These are phyloP conservation scores for Penicillium digitatum DNA, from an alignment of 2,329 filamentous ascomycete genomes.

Conservation along the genomic window DNA sequence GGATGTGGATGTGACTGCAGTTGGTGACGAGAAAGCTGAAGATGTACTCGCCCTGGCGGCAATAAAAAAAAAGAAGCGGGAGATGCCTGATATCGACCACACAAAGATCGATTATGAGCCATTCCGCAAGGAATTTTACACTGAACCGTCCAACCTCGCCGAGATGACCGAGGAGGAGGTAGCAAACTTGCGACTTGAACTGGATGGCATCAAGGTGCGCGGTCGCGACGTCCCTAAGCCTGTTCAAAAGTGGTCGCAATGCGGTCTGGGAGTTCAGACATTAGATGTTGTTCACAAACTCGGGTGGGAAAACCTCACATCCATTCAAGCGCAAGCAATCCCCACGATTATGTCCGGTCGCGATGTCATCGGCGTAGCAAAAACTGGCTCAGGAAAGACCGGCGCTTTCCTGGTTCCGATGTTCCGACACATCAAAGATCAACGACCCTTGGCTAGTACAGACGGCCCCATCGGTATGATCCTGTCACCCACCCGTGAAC, in stretches of 20 bases:
- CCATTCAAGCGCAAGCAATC: constrained; percentile 92
- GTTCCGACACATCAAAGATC: constrained; percentile 97
- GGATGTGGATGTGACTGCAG: constrained; percentile 62
- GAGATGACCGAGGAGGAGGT: constrained; percentile 82
- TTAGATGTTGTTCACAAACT: constrained; percentile 78
- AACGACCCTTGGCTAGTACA: constrained; percentile 71
- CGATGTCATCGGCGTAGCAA: constrained; percentile 93
- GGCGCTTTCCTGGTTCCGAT: constrained; percentile 93
- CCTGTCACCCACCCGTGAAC: constrained; percentile 89
- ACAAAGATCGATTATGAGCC: constrained; percentile 77
- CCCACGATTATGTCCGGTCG: constrained; percentile 93
- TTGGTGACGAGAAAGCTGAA: constrained; percentile 59
- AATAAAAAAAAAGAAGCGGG: constrained; percentile 80
- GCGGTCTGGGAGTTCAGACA: constrained; percentile 80
- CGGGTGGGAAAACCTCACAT: constrained; percentile 82
- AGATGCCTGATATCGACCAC: constrained; percentile 84
- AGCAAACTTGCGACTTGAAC: constrained; percentile 72
- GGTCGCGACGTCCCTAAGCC: constrained; percentile 87
- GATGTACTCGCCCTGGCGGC: constrained; percentile 58
- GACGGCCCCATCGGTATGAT: constrained; percentile 87
- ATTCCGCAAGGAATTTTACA: constrained; percentile 93
- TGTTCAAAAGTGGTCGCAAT: constrained; percentile 95
- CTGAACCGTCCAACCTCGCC: constrained; percentile 77
- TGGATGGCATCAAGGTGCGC: constrained; percentile 92
- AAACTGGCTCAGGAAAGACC: constrained; percentile 97